A percentile compares a stretch with the other conserved stretches of the same genome.
Evolutionary conservation across 176 grass and related monocot species (phyloP).

Genomic region (Poa pratensis): DNA sequence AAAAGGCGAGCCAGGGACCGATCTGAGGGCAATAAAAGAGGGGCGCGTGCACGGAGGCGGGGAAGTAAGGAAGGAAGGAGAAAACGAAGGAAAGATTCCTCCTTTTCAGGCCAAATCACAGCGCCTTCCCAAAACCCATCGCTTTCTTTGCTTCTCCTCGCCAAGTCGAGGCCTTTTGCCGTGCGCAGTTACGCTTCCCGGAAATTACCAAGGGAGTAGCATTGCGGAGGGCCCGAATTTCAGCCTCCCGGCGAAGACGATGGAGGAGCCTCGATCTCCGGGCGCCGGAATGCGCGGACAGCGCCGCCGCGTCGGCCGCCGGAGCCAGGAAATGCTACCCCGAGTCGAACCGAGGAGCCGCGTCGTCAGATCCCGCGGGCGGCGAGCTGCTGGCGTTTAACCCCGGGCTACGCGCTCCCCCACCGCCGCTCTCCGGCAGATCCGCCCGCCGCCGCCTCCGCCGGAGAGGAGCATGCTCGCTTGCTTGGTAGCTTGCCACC

Average conservation of each 20-base stretch:
- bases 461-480: constrained; percentile 39
- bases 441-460: constrained; percentile 45
- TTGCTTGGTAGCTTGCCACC: neutral
- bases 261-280: constrained; percentile 33
- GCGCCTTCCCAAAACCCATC: constrained; percentile 63
- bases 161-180: constrained; percentile 27
- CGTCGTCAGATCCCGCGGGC: constrained; percentile 45
- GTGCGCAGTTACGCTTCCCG: constrained; percentile 20
- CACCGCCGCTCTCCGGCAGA: constrained; percentile 41
- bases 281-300: constrained; percentile 30
- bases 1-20: constrained; percentile 7
- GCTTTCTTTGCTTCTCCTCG: constrained; percentile 46
- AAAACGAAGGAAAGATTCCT: constrained; percentile 58
- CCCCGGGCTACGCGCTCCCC: constrained; percentile 1
- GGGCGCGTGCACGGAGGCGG: constrained; percentile 16
- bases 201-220: neutral
- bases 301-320: neutral
- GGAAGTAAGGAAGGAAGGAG: constrained; percentile 17
- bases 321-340: neutral
- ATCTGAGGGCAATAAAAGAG: constrained; percentile 56
- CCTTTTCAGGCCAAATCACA: constrained; percentile 66
- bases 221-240: neutral
- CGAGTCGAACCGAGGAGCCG: constrained; percentile 32
- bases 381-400: constrained; percentile 7
- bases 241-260: neutral